phyloP scores from a whole-genome alignment of 805 yeast species.

The Ogataea trehaloabstinens region DNA sequence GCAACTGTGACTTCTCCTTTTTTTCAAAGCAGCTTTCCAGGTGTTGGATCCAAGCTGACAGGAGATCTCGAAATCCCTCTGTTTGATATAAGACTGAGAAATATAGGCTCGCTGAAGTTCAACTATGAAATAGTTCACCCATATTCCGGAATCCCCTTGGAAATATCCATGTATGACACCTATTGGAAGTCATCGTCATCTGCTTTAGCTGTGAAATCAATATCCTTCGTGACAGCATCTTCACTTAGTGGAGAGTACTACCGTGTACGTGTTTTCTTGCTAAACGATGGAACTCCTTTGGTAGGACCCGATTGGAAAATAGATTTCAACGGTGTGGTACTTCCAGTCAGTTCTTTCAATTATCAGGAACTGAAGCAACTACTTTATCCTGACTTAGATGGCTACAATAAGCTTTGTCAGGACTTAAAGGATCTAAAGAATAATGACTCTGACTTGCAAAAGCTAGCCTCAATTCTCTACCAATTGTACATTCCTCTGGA shows the following conservation, averaged over 20 bases:
- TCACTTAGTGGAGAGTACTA: constrained; percentile 81
- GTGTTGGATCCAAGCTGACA: constrained; percentile 37
- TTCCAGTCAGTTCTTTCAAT: constrained; percentile 63
- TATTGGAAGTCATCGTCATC: constrained; percentile 89
- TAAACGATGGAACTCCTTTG: constrained; percentile 83
- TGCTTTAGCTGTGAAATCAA: constrained; percentile 29
- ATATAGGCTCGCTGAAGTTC: constrained; percentile 77
- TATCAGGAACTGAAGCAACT: constrained; percentile 38
- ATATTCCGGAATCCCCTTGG: constrained; percentile 79
- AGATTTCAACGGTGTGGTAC: constrained; percentile 43
- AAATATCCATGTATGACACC: constrained; percentile 89
- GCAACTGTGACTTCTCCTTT: constrained; percentile 70
- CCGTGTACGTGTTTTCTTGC: constrained; percentile 63
- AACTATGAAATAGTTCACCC: constrained; percentile 84
- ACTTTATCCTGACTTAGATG: constrained; percentile 18
- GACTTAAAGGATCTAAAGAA: constrained; percentile 15
- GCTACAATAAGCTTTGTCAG: constrained; percentile 14
- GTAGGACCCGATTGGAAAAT: constrained; percentile 70
- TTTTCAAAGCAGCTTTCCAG: constrained; percentile 37
- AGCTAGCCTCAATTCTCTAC: constrained; percentile 43
- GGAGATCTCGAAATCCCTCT: constrained; percentile 60
- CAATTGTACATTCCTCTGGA: constrained; percentile 59
- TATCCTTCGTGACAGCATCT: constrained; percentile 86
- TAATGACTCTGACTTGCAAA: constrained; percentile 20
- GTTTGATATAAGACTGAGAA: constrained; percentile 75